These are phyloP conservation scores for Punica granatum DNA, from an alignment of 345 rosid species.

Conservation along the genomic window DNA sequence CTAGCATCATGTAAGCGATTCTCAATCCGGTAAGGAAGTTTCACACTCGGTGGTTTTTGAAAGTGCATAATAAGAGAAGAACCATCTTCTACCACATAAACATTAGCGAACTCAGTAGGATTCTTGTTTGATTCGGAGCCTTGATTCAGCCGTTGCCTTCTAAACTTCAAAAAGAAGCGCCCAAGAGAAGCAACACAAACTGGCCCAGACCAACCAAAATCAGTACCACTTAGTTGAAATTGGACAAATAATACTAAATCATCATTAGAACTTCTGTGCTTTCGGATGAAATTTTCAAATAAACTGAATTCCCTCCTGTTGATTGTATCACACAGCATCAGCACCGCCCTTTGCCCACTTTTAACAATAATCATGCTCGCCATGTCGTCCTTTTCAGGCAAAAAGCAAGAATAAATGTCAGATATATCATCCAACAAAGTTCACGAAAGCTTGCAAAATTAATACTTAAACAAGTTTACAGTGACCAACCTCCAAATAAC, in stretches of 20 bases:
- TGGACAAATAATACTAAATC: conserved; percentile 48
- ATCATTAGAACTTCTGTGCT: conserved; percentile 55
- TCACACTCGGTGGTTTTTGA: conserved; percentile 59
- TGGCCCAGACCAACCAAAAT: conserved; percentile 84
- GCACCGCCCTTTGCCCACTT: conserved; percentile 43
- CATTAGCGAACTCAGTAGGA: conserved; percentile 56
- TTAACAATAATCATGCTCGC: conserved; percentile 39
- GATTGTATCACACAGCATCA: conserved; percentile 45
- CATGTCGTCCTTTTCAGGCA: conserved; percentile 49
- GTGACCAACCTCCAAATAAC: conserved; percentile 59
- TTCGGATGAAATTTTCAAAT: conserved; percentile 76
- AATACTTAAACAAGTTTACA: conserved; percentile 7
- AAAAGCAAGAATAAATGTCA: conserved; percentile 13
- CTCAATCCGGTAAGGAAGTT: conserved; percentile 83
- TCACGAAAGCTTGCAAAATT: background rate
- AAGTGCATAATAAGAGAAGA: conserved; percentile 70
- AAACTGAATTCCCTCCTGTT: conserved; percentile 50
- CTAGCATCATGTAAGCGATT: conserved; percentile 55
- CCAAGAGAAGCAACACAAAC: conserved; percentile 83
- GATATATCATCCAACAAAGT: conserved; percentile 9
- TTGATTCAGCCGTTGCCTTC: conserved; percentile 44
- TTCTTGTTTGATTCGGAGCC: conserved; percentile 20
- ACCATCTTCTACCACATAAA: conserved; percentile 74
- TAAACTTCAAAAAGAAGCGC: conserved; percentile 73
- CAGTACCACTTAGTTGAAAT: conserved; percentile 52